Evolutionary conservation across 2,329 filamentous ascomycete species (phyloP).

Genomic region (Parastagonospora avenae): DNA sequence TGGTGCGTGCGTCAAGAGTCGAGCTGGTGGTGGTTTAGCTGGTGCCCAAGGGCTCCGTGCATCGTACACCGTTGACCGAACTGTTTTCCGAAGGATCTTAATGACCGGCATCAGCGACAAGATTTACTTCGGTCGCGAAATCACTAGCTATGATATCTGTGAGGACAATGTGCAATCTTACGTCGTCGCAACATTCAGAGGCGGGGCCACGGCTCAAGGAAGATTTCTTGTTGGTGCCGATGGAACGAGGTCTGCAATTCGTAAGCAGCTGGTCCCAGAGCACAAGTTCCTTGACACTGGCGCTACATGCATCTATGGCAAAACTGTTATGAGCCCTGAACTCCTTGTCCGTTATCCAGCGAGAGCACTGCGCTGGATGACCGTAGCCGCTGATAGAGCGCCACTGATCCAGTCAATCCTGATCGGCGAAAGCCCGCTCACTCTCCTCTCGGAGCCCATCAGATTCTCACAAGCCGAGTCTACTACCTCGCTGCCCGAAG

Average conservation of each 20-base stretch:
- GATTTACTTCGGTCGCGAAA: neutral
- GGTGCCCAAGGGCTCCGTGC: neutral
- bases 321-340: constrained; percentile 42
- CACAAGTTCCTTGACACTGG: constrained; percentile 46
- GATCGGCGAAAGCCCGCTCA: constrained; percentile 18
- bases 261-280: constrained; percentile 27
- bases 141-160: neutral
- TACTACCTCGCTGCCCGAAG: constrained; percentile 14
- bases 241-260: constrained; percentile 44
- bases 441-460: constrained; percentile 30
- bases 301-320: constrained; percentile 49
- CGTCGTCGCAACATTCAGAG: constrained; percentile 50
- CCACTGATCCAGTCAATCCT: constrained; percentile 14
- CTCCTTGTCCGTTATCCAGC: constrained; percentile 13
- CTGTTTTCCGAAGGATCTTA: constrained; percentile 8
- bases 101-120: constrained; percentile 43
- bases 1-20: constrained; percentile 1
- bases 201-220: constrained; percentile 49
- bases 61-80: constrained; percentile 8
- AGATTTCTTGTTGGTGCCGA: constrained; percentile 60
- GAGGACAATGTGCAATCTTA: neutral
- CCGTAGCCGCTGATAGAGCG: constrained; percentile 22
- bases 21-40: neutral
- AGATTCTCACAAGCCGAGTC: constrained; percentile 15
- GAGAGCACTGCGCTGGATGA: constrained; percentile 26